Conservation (phyloP, 768 basidiomycete species). For the Russula sp. region DNA sequence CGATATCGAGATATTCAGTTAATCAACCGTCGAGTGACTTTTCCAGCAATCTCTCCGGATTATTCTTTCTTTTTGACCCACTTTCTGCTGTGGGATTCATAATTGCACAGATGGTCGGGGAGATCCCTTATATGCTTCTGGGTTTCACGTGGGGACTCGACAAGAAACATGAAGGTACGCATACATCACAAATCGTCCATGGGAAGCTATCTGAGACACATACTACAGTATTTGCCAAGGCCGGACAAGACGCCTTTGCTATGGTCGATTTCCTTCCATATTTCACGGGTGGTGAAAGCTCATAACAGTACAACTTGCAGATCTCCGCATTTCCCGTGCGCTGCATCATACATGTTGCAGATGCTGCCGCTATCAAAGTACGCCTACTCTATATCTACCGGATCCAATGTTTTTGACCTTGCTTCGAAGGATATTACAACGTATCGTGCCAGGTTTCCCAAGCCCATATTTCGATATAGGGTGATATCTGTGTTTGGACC, state of each 20-base stretch:
- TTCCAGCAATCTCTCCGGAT: slow-evolving; percentile 16
- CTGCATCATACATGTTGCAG: slow-evolving; percentile 12
- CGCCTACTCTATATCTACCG: too few species aligned
- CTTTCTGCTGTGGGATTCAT: neutral
- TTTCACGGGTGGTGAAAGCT: neutral
- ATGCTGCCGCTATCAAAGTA: slow-evolving; percentile 25
- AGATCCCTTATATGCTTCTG: neutral
- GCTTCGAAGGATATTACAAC: slow-evolving; percentile 48
- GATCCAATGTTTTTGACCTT: neutral
- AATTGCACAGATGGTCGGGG: neutral
- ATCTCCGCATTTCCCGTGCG: slow-evolving; percentile 6
- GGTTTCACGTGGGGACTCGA: neutral
- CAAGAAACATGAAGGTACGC: slow-evolving; percentile 5
- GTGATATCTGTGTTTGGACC: slow-evolving; percentile 50
- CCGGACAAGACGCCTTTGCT: slow-evolving; percentile 17
- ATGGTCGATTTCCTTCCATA: neutral
- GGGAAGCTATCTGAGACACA: neutral
- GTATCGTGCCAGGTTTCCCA: slow-evolving; percentile 53
- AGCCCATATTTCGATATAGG: slow-evolving; percentile 49
- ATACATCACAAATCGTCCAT: neutral
- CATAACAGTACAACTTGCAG: neutral
- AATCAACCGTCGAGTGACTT: neutral
- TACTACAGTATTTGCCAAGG: slow-evolving; percentile 16
- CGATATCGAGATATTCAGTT: neutral
- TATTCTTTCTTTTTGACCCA: slow-evolving; percentile 3